These are phyloP conservation scores for Fusarium devonianum DNA, from an alignment of 2,329 filamentous ascomycete genomes.

Conservation along the genomic window DNA sequence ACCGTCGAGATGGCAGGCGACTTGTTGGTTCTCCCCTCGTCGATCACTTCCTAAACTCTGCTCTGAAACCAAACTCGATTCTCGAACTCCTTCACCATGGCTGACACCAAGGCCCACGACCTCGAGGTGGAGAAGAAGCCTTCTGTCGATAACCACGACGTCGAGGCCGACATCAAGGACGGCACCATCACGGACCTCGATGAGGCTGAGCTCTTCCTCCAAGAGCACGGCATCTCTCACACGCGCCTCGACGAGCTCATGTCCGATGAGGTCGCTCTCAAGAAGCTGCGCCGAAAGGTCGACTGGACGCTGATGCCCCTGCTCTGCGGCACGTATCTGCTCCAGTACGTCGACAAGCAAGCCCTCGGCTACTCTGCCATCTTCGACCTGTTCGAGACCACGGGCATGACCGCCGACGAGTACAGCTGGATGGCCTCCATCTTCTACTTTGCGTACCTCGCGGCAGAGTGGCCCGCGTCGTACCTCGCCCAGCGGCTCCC, in stretches of 20 bases:
- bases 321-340: constrained; percentile 56
- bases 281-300: constrained; percentile 51
- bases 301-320: constrained; percentile 60
- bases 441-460: constrained; percentile 60
- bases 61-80: neutral
- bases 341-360: constrained; percentile 66
- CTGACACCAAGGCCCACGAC: constrained; percentile 27
- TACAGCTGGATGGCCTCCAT: constrained; percentile 64
- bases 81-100: constrained; percentile 17
- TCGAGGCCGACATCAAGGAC: constrained; percentile 37
- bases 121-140: constrained; percentile 35
- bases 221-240: constrained; percentile 39
- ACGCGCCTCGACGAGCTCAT: constrained; percentile 36
- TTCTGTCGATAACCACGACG: constrained; percentile 30
- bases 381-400: constrained; percentile 60
- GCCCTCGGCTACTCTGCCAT: constrained; percentile 62
- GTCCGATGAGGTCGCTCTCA: constrained; percentile 35
- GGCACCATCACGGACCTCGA: constrained; percentile 38
- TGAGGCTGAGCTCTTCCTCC: constrained; percentile 40
- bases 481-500: constrained; percentile 46
- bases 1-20: constrained; percentile 1
- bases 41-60: neutral
- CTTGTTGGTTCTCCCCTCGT: neutral
- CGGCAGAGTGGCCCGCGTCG: constrained; percentile 51
- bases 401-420: constrained; percentile 54